Percentiles rank a stretch among this genome's conserved stretches.
These are phyloP conservation scores for Warburgia ugandensis DNA, from an alignment of 164 flowering plant genomes.

Conservation along the genomic window DNA sequence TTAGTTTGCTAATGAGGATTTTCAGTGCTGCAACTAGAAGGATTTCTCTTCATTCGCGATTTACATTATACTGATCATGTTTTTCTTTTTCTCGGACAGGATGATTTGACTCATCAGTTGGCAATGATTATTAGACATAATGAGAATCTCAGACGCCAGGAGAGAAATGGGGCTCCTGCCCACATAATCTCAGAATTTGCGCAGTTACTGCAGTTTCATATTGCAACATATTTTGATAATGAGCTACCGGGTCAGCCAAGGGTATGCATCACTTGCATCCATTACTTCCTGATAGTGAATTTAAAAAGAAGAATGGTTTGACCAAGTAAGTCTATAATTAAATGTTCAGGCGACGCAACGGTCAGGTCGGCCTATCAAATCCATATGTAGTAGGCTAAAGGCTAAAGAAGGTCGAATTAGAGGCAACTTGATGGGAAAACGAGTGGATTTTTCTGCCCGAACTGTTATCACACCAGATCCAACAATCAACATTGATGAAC, in stretches of 20 bases:
- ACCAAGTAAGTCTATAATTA: too few species aligned
- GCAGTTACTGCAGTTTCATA: conserved; percentile 89
- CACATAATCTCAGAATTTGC: conserved; percentile 96
- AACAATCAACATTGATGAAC: conserved; percentile 87
- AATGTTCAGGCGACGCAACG: conserved; percentile 98
- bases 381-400: conserved; percentile 95
- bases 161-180: conserved; percentile 96
- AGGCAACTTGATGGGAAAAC: conserved; percentile 98
- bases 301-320: too few species aligned
- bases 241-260: conserved; percentile 98
- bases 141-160: conserved; percentile 86
- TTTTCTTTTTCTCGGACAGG: conserved; percentile 38
- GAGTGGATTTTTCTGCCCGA: conserved; percentile 97
- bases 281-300: too few species aligned
- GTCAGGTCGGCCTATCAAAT: conserved; percentile 95
- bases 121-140: conserved; percentile 96
- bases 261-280: too few species aligned
- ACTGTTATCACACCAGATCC: conserved; percentile 99
- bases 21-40: too few species aligned
- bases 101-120: conserved; percentile 93
- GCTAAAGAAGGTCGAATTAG: conserved; percentile 98
- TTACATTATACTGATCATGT: not conserved
- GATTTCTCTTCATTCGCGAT: not conserved
- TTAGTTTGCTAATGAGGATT: too few species aligned
- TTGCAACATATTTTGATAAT: conserved; percentile 97